Percentiles rank a stretch among this genome's conserved stretches.
These are phyloP conservation scores for Arthrobotrys iridis DNA, from an alignment of 2,329 filamentous ascomycete genomes.

Conservation along the genomic window DNA sequence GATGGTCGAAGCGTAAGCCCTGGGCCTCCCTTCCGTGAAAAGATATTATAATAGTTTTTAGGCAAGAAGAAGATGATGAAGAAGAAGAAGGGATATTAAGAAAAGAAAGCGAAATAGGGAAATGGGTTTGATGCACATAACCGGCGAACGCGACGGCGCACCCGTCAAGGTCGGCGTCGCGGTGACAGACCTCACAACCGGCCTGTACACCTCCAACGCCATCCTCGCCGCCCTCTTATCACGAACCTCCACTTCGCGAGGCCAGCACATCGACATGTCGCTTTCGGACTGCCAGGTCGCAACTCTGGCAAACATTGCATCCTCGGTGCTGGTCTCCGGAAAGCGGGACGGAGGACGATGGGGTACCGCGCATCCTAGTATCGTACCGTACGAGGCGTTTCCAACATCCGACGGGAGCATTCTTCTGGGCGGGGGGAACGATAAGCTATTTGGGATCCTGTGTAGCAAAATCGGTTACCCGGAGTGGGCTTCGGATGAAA, in stretches of 20 bases:
- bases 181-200: constrained; percentile 87
- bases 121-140: constrained; percentile 98
- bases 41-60: no score
- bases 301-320: constrained; percentile 93
- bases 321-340: constrained; percentile 87
- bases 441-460: constrained; percentile 73
- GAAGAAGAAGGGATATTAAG: background rate
- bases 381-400: constrained; percentile 93
- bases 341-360: constrained; percentile 87
- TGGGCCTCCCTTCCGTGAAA: background rate
- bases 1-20: constrained; percentile 85
- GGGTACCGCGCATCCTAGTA: constrained; percentile 94
- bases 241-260: constrained; percentile 76
- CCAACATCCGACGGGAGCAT: constrained; percentile 76
- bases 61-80: no score
- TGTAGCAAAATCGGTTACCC: constrained; percentile 70
- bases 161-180: constrained; percentile 98
- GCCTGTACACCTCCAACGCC: constrained; percentile 91
- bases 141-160: constrained; percentile 83
- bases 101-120: constrained; percentile 64
- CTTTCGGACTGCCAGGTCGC: constrained; percentile 95
- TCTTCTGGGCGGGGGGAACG: constrained; percentile 77
- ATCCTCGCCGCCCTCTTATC: constrained; percentile 93
- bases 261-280: constrained; percentile 91
- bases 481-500: constrained; percentile 70